Evolutionary conservation across 805 yeast genomes (phyloP).

Genomic region (Lipomyces yamanashiensis): DNA sequence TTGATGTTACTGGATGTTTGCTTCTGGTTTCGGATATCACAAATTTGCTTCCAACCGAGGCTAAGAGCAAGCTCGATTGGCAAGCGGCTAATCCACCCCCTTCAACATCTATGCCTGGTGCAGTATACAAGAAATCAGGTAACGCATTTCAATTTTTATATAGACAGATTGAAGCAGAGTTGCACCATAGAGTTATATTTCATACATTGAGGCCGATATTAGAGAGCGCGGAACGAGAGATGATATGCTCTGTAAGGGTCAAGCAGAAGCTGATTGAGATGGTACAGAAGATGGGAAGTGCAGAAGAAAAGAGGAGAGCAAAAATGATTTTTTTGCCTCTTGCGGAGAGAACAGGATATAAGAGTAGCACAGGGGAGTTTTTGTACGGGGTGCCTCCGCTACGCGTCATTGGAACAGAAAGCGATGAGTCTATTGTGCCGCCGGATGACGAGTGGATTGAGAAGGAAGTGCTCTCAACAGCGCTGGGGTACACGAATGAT

Average conservation of each 20-base stretch:
- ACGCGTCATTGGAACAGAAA: not conserved
- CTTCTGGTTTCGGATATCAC: constrained; percentile 29
- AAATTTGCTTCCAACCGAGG: constrained; percentile 11
- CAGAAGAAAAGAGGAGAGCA: constrained; percentile 20
- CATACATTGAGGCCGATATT: constrained; percentile 2
- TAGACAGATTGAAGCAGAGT: constrained; percentile 26
- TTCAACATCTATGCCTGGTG: constrained; percentile 4
- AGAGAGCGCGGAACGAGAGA: not conserved
- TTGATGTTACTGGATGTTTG: constrained; percentile 29
- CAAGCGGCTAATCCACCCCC: constrained; percentile 13
- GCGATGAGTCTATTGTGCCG: not conserved
- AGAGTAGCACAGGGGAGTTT: constrained; percentile 1
- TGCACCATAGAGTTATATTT: not conserved
- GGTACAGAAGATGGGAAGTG: constrained; percentile 27
- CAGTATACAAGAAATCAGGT: constrained; percentile 18
- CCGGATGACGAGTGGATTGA: constrained; percentile 16
- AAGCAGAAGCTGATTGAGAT: constrained; percentile 19
- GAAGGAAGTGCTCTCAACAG: not conserved
- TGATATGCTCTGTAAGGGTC: constrained; percentile 16
- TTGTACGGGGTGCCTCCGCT: constrained; percentile 1
- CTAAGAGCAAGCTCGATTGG: constrained; percentile 1
- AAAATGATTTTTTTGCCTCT: constrained; percentile 7
- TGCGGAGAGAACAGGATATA: not conserved
- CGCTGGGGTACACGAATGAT: not conserved
- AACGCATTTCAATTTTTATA: constrained; percentile 25